Evolutionary conservation across 106 monocot species (phyloP).

Genomic region (Posidonia australis): DNA sequence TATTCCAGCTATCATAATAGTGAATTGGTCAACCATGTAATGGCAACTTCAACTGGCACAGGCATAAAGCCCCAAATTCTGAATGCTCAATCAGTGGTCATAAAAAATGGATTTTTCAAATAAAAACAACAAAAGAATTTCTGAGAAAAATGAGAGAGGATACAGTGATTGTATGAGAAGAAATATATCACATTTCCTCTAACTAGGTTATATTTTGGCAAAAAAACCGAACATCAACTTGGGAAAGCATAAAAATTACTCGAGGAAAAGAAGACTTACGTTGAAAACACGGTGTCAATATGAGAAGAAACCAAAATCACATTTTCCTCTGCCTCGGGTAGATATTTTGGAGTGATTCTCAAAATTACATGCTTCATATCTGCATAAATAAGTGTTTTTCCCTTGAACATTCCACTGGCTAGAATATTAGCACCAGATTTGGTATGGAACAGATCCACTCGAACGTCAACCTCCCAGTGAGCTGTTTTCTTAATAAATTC

Average conservation of each 20-base stretch:
- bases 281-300: conserved; percentile 92
- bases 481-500: conserved; percentile 79
- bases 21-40: too few species aligned
- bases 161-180: too few species aligned
- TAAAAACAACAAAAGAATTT: too few species aligned
- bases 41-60: too few species aligned
- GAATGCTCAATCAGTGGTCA: too few species aligned
- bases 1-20: background rate
- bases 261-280: conserved; percentile 36
- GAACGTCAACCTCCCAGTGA: conserved; percentile 98
- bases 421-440: conserved; percentile 63
- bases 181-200: background rate
- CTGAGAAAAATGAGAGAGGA: too few species aligned
- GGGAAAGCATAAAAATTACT: background rate
- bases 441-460: conserved; percentile 72
- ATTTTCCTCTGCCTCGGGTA: conserved; percentile 70
- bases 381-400: conserved; percentile 85
- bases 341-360: conserved; percentile 86
- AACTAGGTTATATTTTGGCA: background rate
- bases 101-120: too few species aligned
- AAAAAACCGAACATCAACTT: background rate
- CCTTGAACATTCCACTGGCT: conserved; percentile 60
- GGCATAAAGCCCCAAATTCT: too few species aligned
- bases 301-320: conserved; percentile 88
- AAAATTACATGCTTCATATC: conserved; percentile 90